Conservation (phyloP, 1,139 yeast species). For the Kodamaea arcana region DNA sequence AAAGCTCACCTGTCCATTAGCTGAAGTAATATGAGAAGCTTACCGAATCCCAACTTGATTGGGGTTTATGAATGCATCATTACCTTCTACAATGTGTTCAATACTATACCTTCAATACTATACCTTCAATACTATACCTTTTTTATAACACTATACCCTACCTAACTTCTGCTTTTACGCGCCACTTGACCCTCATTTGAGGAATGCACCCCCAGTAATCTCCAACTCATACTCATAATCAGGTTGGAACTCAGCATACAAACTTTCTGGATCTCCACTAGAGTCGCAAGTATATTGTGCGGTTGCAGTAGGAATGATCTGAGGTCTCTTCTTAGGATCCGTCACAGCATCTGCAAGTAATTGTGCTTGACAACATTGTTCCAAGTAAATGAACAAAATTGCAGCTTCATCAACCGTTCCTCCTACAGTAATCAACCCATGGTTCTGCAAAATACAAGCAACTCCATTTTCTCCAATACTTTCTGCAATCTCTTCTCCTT, state of each 20-base stretch:
- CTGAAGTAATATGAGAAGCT: too few species aligned
- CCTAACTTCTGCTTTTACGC: too few species aligned
- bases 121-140: too few species aligned
- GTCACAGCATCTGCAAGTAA: slow-evolving; percentile 57
- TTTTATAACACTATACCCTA: too few species aligned
- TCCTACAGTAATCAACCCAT: slow-evolving; percentile 77
- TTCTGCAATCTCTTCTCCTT: slow-evolving; percentile 63
- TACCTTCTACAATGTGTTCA: too few species aligned
- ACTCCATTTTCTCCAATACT: slow-evolving; percentile 60
- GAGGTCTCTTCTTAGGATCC: slow-evolving; percentile 6
- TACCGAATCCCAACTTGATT: too few species aligned
- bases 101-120: too few species aligned
- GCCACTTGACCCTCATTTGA: too few species aligned
- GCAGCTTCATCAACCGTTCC: slow-evolving; percentile 82
- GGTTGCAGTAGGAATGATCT: slow-evolving; percentile 54
- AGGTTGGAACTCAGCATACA: slow-evolving; percentile 73
- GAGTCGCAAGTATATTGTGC: slow-evolving; percentile 65
- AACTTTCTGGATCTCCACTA: slow-evolving; percentile 61
- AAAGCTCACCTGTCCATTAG: too few species aligned
- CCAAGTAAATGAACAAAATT: slow-evolving; percentile 58
- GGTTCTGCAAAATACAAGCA: slow-evolving; percentile 69
- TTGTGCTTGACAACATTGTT: slow-evolving; percentile 69
- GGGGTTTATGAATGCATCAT: not conserved
- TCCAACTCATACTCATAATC: slow-evolving; percentile 44
- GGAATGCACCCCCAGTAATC: slow-evolving; percentile 16